Evolutionary conservation across 106 monocot genomes (phyloP), one percentile per base, ranked within the genome.

Genomic region (Dendrobium officinale): DNA sequence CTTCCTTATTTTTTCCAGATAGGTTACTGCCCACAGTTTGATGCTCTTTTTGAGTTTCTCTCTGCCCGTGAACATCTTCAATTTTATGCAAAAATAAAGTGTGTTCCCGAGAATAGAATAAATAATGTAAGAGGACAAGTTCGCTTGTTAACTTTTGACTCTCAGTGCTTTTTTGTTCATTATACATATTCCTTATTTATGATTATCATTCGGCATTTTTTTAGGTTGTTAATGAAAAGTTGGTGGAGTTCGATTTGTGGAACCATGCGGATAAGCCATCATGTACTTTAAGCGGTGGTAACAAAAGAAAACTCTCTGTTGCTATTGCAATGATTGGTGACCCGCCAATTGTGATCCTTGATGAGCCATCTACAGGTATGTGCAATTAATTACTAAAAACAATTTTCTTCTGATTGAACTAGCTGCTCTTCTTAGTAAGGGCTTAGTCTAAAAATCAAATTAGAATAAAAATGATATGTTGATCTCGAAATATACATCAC

Each of bases 21-120:
- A 81, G 95, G 95, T 83, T 95, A 95, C 80, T 95, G 95, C 75
- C 95, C 95, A 77, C 95, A 95, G 56, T 95, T 95, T 89, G 95
- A 95, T 87, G 89, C 95, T 76, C 91, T 95, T 83, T 75, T 95
- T 48, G 95, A 95, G 82, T 93, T 88, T 87, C 80, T 95, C 24
- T 91, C 95, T 42, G 88, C 86, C 27, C 87, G 86, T 77, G 95
- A 95, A 77, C 95, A 95, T 88, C 93, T 95, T 82, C 84, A 93
- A 80, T 82, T 95, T 27, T 95, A 95, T 88, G 95, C 95, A 51
- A 91, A 86, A 88, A 93, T 95, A 83, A 95, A 95, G 59, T 87
- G 68, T 84, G 89, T 95, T 42, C 83, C 93, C 77, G 91, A 91
- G 37, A 76, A 78, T 44, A 75, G 26, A 42, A 81, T 95, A 43